These are phyloP conservation scores for Pichia occidentalis DNA, from an alignment of 805 yeast species.

Conservation along the genomic window DNA sequence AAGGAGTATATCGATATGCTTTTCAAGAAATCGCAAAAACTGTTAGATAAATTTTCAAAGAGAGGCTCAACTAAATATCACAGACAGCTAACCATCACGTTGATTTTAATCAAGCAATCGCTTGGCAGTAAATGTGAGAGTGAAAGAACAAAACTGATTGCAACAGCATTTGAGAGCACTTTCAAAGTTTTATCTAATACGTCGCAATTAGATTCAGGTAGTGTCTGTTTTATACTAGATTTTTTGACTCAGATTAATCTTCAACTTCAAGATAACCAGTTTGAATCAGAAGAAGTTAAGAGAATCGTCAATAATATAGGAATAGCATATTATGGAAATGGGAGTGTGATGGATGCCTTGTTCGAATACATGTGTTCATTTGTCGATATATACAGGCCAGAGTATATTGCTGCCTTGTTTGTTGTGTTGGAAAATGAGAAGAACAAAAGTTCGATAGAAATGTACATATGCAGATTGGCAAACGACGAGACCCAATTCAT, in stretches of 20 bases:
- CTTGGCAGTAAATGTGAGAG: not conserved
- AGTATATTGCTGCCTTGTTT: constrained; percentile 21
- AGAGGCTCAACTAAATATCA: constrained; percentile 1
- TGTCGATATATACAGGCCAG: constrained; percentile 9
- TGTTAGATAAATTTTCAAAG: not conserved
- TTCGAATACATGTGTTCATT: constrained; percentile 17
- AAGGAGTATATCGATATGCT: constrained; percentile 18
- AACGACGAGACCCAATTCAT: not conserved
- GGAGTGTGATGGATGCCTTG: constrained; percentile 9
- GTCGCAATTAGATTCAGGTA: not conserved
- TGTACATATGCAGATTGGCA: not conserved
- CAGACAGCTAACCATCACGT: not conserved
- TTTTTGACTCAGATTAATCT: constrained; percentile 4
- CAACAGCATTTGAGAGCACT: not conserved
- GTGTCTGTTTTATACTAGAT: not conserved
- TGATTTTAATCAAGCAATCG: not conserved
- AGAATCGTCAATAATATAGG: constrained; percentile 15
- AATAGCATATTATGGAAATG: not conserved
- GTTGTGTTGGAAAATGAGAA: constrained; percentile 13
- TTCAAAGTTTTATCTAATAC: not conserved
- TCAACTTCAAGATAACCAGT: not conserved
- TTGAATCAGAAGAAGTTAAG: constrained; percentile 2
- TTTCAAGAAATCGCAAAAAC: constrained; percentile 6
- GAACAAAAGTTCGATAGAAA: constrained; percentile 4
- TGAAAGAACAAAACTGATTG: not conserved